Percentiles rank a stretch among this genome's conserved stretches.
phyloP scores from a whole-genome alignment of 139 green algal genomes.

The Nannochloris sp. region DNA sequence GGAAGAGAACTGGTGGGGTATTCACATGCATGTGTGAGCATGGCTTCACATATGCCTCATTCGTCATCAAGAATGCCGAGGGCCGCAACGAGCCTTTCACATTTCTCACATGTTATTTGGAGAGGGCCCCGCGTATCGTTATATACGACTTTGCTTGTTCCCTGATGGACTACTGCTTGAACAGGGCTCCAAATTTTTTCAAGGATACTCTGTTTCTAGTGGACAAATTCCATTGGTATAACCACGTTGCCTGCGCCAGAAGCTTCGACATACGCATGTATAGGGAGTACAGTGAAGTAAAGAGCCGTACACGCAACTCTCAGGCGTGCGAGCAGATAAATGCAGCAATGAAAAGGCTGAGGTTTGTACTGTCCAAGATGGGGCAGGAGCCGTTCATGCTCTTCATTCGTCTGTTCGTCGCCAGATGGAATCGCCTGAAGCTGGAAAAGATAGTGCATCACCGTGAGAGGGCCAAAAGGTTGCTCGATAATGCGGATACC shows the following conservation, averaged over 20 bases:
- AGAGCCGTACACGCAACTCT: no score
- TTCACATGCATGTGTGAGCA: background rate
- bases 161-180: background rate
- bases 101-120: background rate
- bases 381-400: no score
- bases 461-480: no score
- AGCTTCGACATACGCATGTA: no score
- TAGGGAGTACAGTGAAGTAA: no score
- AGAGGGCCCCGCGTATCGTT: background rate
- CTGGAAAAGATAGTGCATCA: no score
- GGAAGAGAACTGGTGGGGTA: slow-evolving; percentile 2
- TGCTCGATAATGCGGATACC: no score
- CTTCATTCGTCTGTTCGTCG: no score
- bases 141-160: slow-evolving; percentile 2
- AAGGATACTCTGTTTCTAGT: background rate
- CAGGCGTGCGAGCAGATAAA: no score
- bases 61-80: background rate
- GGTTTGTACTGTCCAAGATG: no score
- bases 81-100: background rate
- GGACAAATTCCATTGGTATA: slow-evolving; percentile 5
- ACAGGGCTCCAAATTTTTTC: background rate
- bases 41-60: slow-evolving; percentile 1
- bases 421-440: no score
- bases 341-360: no score
- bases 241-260: background rate